Base-by-base conservation (phyloP, 352 stramenopile species). In the Chrysophaeum taylorii region DNA sequence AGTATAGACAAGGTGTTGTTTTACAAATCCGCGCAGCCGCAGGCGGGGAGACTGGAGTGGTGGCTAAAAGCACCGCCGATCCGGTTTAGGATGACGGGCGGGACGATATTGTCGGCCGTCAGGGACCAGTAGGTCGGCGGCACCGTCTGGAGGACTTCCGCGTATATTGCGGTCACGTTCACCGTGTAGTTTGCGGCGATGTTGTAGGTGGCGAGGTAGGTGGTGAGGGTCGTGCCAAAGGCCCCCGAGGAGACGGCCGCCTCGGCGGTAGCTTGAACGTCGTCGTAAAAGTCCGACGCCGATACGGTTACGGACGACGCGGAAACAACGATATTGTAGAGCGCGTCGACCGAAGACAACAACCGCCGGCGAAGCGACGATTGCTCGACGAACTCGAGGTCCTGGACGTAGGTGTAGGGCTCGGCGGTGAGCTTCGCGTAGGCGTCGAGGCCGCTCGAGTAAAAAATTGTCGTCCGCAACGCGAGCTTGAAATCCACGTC, bases 61-160 rank as follows among this genome's bases (percentile, higher is more conserved):
- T n/a, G n/a, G n/a, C n/a, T n/a, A n/a, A n/a, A n/a, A n/a, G n/a
- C n/a, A n/a, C 41, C 41, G 41, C 41, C 41, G 41, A 48, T 14
- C 14, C 41, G 41, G 41, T 48, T 48, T 21, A 21, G 41, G 41
- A 48, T 48, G 41, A 48, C 41, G 41, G 41, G 14, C 14, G 41
- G 41, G 41, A 48, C 21, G 41, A 48, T 21, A 21, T 14, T 48
- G 14, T 48, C 39, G 27, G 52, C n/a, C n/a, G n/a, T n/a, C n/a
- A n/a, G n/a, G n/a, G 52, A 35, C 52, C 52, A 63, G 29, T 41
- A 63, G n/a, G 52, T 63, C 52, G 52, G 52, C 25, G 52, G 27
- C 9, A 15, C 2, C 25, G 52, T 63, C 7, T 25, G 7, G 48
- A 60, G 18, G 48, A 60, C 48, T 18, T 18, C 33, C 25, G 33